Base-by-base conservation (phyloP, 129 eudicot genomes). In the Tanacetum coccineum region DNA sequence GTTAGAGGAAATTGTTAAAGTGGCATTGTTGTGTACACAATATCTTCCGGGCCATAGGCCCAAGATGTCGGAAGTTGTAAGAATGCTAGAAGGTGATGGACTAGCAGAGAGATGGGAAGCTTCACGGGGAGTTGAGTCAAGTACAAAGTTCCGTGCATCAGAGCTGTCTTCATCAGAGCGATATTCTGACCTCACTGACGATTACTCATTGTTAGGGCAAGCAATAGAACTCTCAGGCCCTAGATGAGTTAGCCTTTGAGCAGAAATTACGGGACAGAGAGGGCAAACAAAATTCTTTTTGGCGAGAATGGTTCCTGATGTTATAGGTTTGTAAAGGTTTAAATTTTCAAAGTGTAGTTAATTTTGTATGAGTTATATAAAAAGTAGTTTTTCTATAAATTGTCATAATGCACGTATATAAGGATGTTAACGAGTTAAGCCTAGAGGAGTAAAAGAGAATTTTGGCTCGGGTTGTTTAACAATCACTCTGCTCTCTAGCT, bases 81-180 rank as follows among this genome's bases (percentile, higher is more conserved):
- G 94, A 46, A 89, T 89, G 96, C 81, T 89, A 2, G 95, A 89
- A 81, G 96, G 96, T 1, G 96, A 89, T 64, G 96, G 96, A 39
- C 78, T 89, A 40, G 96, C 87, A 19, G 96, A 89, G 78, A 89
- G 87, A 81, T 89, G 96, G 96, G 96, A 89, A 68, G 87, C 83
- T 26, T 72, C 95, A 55, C 94, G 82, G 49, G 84, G 83, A 73
- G 76, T 78, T 10, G 95, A 86, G 53, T 39, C 95, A 6, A 67
- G 74, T 62, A 60, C 75, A 6, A 86, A 86, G 80, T 75, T 63
- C 36, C 79, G 72, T 58, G 42, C 88, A 30, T 68, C 64, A 61
- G 86, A 89, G 62, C 70, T 89, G 19, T 86, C 95, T 7, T 84
- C 86, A 9, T 89, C 96, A 1, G 90, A 83, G 48, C 64, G 96